Evolutionary conservation across 179 eudicot genomes (phyloP), one percentile per base, ranked within the genome.

Genomic region (Silene noctiflora): DNA sequence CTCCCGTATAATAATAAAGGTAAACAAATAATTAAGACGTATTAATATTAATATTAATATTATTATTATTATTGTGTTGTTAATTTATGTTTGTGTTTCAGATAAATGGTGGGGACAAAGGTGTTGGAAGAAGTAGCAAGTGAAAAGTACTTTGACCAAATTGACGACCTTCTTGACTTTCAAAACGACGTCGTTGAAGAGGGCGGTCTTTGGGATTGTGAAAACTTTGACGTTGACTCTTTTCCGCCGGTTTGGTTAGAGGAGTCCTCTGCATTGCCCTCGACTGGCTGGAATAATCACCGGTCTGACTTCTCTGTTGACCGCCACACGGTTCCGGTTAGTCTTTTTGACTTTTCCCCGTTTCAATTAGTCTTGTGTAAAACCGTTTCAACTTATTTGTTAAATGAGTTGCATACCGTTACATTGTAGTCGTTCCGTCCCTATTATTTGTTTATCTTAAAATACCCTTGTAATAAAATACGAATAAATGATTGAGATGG

Each of bases 221-320:
- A 22, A 33, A 44, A 27, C 14, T 8, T 72, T 10, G 75, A 72
- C 75, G 4, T 72, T 33, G 67, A 73, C 55, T 48, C 76, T 1
- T 73, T 73, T 39, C 76, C 76, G 0, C 67, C 76, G 6, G 76
- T 73, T 35, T 73, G 76, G 76, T 12, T 73, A 0, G 76, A 35
- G 19, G 76, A 73, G 1, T 56, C 75, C 25, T 20, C 75, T 27
- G 46, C 46, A 29, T 46, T 71, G 16, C 25, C 39, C 25, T 58
- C 66, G 4, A 48, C 51, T 2, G 66, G 10, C 51, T 48, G n/a
- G 27, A 53, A 14, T n/a, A 71, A 17, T 29, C 6, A 17, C 7
- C 11, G 33, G 1, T 8, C 29, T 22, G 67, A 22, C 67, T 24
- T 61, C 2, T 61, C 66, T 3, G 31, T 14, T 11, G 67, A 7